Conservation (phyloP, 2,329 filamentous ascomycete genomes). For the Aspergillus cejpii region DNA sequence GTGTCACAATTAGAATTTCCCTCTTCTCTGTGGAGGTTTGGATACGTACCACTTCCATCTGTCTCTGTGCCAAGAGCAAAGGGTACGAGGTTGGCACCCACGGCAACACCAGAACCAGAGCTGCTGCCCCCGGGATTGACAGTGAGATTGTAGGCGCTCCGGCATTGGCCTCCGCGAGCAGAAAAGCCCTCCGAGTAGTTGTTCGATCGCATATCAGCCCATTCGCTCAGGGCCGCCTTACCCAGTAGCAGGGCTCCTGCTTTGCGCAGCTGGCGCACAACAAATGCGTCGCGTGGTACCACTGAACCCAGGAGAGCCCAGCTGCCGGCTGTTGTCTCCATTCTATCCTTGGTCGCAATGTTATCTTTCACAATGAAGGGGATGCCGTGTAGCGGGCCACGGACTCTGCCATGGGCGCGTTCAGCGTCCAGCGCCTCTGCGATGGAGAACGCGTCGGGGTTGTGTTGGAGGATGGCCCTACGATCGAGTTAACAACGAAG, state of each 20-base stretch:
- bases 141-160: slow-evolving; percentile 63
- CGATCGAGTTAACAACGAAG: not conserved
- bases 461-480: slow-evolving; percentile 54
- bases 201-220: slow-evolving; percentile 64
- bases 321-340: slow-evolving; percentile 68
- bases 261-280: slow-evolving; percentile 55
- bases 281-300: slow-evolving; percentile 61
- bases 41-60: slow-evolving; percentile 52
- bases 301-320: slow-evolving; percentile 60
- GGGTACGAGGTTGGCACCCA: slow-evolving; percentile 56
- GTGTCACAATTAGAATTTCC: slow-evolving; percentile 3
- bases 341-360: slow-evolving; percentile 60
- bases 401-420: slow-evolving; percentile 49
- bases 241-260: slow-evolving; percentile 65
- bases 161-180: slow-evolving; percentile 56
- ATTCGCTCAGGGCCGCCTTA: slow-evolving; percentile 65
- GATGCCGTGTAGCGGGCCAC: slow-evolving; percentile 67
- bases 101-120: slow-evolving; percentile 59
- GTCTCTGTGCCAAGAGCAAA: slow-evolving; percentile 69
- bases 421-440: slow-evolving; percentile 57
- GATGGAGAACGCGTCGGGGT: slow-evolving; percentile 60
- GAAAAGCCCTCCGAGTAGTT: slow-evolving; percentile 64
- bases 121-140: slow-evolving; percentile 63
- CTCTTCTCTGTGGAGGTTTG: not conserved
- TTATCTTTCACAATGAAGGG: slow-evolving; percentile 67